Conservation (phyloP, 805 yeast genomes). For the Teunomyces aglyptinius region DNA sequence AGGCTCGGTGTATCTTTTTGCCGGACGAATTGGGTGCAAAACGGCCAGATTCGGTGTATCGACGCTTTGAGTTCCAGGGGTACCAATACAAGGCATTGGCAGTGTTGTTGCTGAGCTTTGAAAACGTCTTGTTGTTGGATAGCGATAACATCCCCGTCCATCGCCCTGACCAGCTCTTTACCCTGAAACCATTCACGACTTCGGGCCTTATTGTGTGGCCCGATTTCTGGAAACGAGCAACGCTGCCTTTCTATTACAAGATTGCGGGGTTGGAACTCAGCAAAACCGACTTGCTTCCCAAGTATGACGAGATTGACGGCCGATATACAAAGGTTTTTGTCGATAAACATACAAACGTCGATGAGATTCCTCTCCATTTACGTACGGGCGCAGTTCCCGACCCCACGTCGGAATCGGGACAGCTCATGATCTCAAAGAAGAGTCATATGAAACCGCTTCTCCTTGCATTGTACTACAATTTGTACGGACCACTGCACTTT, state of each 20-base stretch:
- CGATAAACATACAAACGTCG: background rate
- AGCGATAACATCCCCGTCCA: slow-evolving; percentile 73
- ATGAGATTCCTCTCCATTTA: slow-evolving; percentile 29
- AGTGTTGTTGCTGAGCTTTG: slow-evolving; percentile 50
- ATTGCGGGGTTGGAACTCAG: slow-evolving; percentile 54
- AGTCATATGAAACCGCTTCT: slow-evolving; percentile 37
- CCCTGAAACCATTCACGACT: slow-evolving; percentile 50
- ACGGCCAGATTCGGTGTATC: slow-evolving; percentile 18
- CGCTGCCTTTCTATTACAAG: slow-evolving; percentile 68
- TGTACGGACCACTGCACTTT: slow-evolving; percentile 41
- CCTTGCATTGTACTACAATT: slow-evolving; percentile 40
- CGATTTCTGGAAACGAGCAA: slow-evolving; percentile 84
- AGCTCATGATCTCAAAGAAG: slow-evolving; percentile 39
- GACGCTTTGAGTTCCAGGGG: slow-evolving; percentile 40
- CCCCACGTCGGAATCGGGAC: slow-evolving; percentile 38
- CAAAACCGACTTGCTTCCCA: slow-evolving; percentile 25
- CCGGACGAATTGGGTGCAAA: slow-evolving; percentile 25
- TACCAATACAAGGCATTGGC: slow-evolving; percentile 45
- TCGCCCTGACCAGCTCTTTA: slow-evolving; percentile 61
- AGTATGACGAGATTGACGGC: slow-evolving; percentile 32
- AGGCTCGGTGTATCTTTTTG: slow-evolving; percentile 39
- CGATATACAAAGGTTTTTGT: slow-evolving; percentile 9
- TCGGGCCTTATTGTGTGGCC: slow-evolving; percentile 74
- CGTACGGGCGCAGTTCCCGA: slow-evolving; percentile 30
- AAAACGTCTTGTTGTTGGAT: slow-evolving; percentile 68